Percentiles rank a stretch among this genome's conserved stretches.
Evolutionary conservation across 345 rosid species (phyloP).

Genomic region (Arabidopsis arenosa): DNA sequence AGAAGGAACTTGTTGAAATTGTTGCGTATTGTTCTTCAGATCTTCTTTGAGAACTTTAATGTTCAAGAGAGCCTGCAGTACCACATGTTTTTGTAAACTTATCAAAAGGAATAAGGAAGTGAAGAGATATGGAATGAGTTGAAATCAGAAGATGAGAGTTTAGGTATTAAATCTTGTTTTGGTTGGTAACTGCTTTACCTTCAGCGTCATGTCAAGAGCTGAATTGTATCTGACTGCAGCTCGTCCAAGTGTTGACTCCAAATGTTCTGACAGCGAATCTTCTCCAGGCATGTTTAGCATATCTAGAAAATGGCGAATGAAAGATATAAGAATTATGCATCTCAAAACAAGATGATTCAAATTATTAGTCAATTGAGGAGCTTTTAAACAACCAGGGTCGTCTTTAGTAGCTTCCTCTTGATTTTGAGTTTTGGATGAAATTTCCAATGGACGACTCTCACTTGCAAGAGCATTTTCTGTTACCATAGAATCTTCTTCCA

Average conservation of each 20-base stretch:
- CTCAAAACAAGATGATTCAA: slow-evolving; percentile 1
- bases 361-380: background rate
- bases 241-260: slow-evolving; percentile 9
- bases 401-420: slow-evolving; percentile 17
- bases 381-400: background rate
- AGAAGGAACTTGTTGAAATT: background rate
- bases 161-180: background rate
- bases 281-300: slow-evolving; percentile 17
- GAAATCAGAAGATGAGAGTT: background rate
- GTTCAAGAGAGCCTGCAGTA: slow-evolving; percentile 35
- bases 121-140: background rate
- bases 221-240: slow-evolving; percentile 11
- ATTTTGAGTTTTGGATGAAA: slow-evolving; percentile 1
- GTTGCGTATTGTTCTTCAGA: background rate
- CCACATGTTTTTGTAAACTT: background rate
- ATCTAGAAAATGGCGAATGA: slow-evolving; percentile 29
- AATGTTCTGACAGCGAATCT: slow-evolving; percentile 1
- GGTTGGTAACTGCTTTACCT: slow-evolving; percentile 25
- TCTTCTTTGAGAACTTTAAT: slow-evolving; percentile 16
- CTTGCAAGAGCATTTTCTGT: slow-evolving; percentile 24
- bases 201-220: slow-evolving; percentile 37
- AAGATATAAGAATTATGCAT: slow-evolving; percentile 10
- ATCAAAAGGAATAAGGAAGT: background rate
- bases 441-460: background rate
- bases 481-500: slow-evolving; percentile 4